Evolutionary conservation across 2,329 filamentous ascomycete species (phyloP).

Genomic region (Fusarium illudens): DNA sequence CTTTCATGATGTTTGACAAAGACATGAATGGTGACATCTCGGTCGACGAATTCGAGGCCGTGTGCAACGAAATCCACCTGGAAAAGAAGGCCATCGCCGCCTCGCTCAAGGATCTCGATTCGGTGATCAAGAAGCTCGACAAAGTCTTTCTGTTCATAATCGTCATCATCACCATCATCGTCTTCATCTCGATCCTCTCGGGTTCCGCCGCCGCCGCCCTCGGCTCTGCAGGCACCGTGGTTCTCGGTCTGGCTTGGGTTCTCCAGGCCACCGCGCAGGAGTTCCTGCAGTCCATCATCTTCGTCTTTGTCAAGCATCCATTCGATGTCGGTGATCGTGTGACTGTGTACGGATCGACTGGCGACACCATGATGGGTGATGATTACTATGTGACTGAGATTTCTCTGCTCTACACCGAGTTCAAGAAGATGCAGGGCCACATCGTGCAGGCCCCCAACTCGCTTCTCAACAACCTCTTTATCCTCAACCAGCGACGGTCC

Average conservation of each 20-base stretch:
- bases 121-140: slow-evolving; percentile 89
- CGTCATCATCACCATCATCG: slow-evolving; percentile 78
- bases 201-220: slow-evolving; percentile 89
- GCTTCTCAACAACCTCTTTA: slow-evolving; percentile 90
- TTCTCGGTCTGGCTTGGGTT: slow-evolving; percentile 92
- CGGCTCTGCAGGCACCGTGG: slow-evolving; percentile 85
- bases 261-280: slow-evolving; percentile 94
- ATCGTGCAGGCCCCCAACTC: slow-evolving; percentile 96
- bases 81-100: slow-evolving; percentile 96
- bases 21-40: slow-evolving; percentile 97
- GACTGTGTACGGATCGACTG: slow-evolving; percentile 89
- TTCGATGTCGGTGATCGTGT: slow-evolving; percentile 97
- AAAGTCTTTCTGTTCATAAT: slow-evolving; percentile 90
- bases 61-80: slow-evolving; percentile 92
- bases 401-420: slow-evolving; percentile 91
- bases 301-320: slow-evolving; percentile 96
- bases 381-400: slow-evolving; percentile 98
- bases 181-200: slow-evolving; percentile 90
- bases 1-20: slow-evolving; percentile 93
- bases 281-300: slow-evolving; percentile 91
- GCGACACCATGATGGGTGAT: slow-evolving; percentile 79
- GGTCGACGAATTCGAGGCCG: slow-evolving; percentile 91
- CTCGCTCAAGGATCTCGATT: slow-evolving; percentile 93
- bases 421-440: slow-evolving; percentile 98
- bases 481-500: slow-evolving; percentile 91